Conservation (phyloP, 2,329 filamentous ascomycete genomes). For the Cladophialophora chaetospira region DNA sequence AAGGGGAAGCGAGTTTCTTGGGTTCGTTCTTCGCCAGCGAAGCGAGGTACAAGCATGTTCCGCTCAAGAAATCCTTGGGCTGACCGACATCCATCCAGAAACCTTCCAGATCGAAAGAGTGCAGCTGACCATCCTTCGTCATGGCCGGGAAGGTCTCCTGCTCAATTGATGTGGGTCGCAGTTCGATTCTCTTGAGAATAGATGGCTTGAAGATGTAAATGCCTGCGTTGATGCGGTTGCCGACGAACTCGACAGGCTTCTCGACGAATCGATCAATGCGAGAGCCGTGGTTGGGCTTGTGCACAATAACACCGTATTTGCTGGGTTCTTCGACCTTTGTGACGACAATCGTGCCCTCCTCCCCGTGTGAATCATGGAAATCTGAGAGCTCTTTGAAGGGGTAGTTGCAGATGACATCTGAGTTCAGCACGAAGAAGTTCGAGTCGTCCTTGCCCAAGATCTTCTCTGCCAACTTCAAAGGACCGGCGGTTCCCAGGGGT, state of each 20-base stretch:
- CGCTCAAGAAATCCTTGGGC: slow-evolving; percentile 95
- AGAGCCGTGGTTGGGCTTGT: slow-evolving; percentile 88
- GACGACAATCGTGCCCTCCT: slow-evolving; percentile 96
- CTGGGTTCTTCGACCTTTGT: slow-evolving; percentile 99
- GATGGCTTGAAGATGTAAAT: slow-evolving; percentile 97
- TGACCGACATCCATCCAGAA: slow-evolving; percentile 99
- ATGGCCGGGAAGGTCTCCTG: slow-evolving; percentile 98
- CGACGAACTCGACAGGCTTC: slow-evolving; percentile 98
- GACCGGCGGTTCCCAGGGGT: slow-evolving; percentile 91
- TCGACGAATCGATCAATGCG: slow-evolving; percentile 98
- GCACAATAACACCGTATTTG: slow-evolving; percentile 98
- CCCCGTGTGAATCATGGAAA: slow-evolving; percentile 90
- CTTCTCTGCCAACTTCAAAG: slow-evolving; percentile 90
- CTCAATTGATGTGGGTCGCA: slow-evolving; percentile 95
- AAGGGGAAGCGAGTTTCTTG: slow-evolving; percentile 74
- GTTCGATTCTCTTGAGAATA: slow-evolving; percentile 86
- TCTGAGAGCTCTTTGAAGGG: slow-evolving; percentile 86
- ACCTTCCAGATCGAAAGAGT: slow-evolving; percentile 94
- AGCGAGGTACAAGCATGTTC: slow-evolving; percentile 93
- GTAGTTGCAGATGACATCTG: slow-evolving; percentile 97
- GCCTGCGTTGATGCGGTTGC: slow-evolving; percentile 97
- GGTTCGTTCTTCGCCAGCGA: slow-evolving; percentile 87
- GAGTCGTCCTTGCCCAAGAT: slow-evolving; percentile 89
- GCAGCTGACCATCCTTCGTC: slow-evolving; percentile 82
- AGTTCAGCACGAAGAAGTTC: slow-evolving; percentile 98